Evolutionary conservation across 2,329 filamentous ascomycete species (phyloP), one percentile per base, ranked within the genome.

Genomic region (Xylariaceae sp.): DNA sequence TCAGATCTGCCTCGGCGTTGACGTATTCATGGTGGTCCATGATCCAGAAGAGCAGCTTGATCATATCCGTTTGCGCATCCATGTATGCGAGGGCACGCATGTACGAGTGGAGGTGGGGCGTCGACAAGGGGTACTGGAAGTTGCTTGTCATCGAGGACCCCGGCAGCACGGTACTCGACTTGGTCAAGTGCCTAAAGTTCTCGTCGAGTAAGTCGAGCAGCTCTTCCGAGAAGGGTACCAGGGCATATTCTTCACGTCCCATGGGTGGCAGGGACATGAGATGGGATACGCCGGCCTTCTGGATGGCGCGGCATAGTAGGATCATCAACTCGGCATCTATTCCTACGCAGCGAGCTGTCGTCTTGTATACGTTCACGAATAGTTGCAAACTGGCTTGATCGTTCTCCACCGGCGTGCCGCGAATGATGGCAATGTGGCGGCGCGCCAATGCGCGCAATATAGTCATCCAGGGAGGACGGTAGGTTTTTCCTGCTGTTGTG

Each of bases 1-100:
- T 64, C 13, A 71, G 67, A 56, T 68, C 65, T 34, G 72, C 71
- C 61, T 74, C 71, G 7, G 68, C 56, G 56, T 77, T 72, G 17
- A 76, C 66, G 52, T 73, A 67, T 34, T 67, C 63, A 59, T 78
- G 69, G 55, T 84, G 73, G 23, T 72, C 65, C 0, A 81, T 72
- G 64, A 88, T 81, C 86, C 86, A 92, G 35, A 74, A 71, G 11
- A 87, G 72, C 4, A 87, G 72, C 3, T 74, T 74, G 4, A 81
- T 77, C 69, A 90, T 83, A 53, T 81, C 83, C 1, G 80, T 73
- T 53, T 78, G 77, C 64, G 90, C 84, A 41, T 80, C 80, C n/a
- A 85, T 71, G 55, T 81, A 79, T 0, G 82, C 87, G 18, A 91
- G 74, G 1, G 83, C 79, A 51, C 85, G 79, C 69, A 91, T 79